Conservation (phyloP, 306 rosid species). For the Albizia julibrissin region DNA sequence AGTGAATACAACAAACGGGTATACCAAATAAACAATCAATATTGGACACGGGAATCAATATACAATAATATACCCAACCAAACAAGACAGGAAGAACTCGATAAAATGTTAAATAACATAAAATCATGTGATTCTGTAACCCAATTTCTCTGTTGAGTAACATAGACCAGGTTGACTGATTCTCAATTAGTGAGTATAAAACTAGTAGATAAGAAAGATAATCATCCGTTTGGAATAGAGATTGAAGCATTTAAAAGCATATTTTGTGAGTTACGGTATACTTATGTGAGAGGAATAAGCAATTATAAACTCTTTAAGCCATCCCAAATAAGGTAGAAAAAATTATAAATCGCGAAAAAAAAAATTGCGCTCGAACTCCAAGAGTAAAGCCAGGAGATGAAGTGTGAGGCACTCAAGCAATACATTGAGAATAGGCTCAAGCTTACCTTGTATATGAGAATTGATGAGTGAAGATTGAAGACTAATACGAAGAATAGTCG, state of each 20-base stretch:
- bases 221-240: too few species aligned
- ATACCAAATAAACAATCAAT: slow-evolving; percentile 19
- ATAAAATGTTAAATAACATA: slow-evolving; percentile 13
- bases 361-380: neutral
- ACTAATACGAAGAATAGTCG: neutral
- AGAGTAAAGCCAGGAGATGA: neutral
- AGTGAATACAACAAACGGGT: neutral
- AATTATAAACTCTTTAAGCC: too few species aligned
- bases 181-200: neutral
- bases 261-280: too few species aligned
- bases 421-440: neutral
- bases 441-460: neutral
- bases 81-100: neutral
- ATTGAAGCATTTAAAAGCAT: too few species aligned
- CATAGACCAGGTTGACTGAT: slow-evolving; percentile 39
- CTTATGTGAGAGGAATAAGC: too few species aligned
- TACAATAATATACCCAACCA: neutral
- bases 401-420: neutral
- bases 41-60: slow-evolving; percentile 14
- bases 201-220: neutral
- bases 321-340: too few species aligned
- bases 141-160: slow-evolving; percentile 5
- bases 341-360: neutral
- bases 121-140: neutral
- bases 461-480: neutral